Base-by-base conservation (phyloP, 805 yeast species). In the Cyberlindnera veronae region DNA sequence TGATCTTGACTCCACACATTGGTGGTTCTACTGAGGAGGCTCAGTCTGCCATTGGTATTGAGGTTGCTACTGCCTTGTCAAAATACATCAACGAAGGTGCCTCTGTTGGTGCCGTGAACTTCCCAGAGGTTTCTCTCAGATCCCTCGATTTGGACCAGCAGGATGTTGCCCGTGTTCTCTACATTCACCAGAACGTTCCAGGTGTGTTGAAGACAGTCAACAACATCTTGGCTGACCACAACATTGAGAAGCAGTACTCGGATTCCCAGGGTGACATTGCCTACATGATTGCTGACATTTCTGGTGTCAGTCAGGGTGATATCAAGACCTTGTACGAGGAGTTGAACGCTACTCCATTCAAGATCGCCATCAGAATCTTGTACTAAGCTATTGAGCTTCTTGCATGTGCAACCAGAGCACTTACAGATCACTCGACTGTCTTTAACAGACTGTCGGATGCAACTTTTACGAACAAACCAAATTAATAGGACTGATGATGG, bases 1-100 rank as follows among this genome's bases (percentile, higher is more conserved):
- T 91, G 47, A 89, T 93, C 51, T 75, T 93, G 58, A 83, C 98
- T 40, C 99, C 99, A 24, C 99, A 93, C 63, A 93, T 93, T 55
- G 99, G 99, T 69, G 99, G 99, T 53, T 89, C 97, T 37, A 93
- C 99, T 34, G 98, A 91, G 68, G 99, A 93, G 73, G 99, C 99
- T 28, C 99, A 93, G 75, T 76, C 86, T 41, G 95, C 98, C 29
- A 93, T 93, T 60, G 99, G 99, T 69, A 72, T 91, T 46, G 99
- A 93, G 71, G 99, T 93, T 46, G 87, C 83, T 45, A 73, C 84
- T 33, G 81, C 95, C 29, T 74, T 93, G 58, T 74, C 90, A 50
- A 87, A 86, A 62, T 93, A 89, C 72, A 84, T 93, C 64, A 91
- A 90, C 68, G 98, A 91, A 73, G 99, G 99, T 72, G 74, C 80